Evolutionary conservation across 2,329 filamentous ascomycete genomes (phyloP).

Genomic region (Microcyclospora tardicrescens): DNA sequence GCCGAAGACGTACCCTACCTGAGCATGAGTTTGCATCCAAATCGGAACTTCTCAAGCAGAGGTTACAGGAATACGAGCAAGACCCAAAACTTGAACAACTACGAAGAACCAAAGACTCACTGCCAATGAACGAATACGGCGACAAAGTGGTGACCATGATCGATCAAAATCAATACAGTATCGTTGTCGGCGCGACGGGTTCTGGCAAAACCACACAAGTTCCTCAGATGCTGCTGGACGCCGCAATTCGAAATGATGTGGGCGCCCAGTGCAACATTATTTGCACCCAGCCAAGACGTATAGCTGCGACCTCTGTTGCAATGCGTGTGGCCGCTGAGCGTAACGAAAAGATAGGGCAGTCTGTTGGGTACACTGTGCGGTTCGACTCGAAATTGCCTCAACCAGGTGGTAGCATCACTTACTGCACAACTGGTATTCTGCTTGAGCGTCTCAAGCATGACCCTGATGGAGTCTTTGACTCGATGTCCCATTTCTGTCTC

Average conservation of each 20-base stretch:
- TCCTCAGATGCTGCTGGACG: conserved; percentile 42
- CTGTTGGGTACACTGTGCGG: conserved; percentile 36
- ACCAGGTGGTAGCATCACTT: conserved; percentile 30
- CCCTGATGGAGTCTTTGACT: conserved; percentile 27
- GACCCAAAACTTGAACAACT: conserved; percentile 9
- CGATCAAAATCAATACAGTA: conserved; percentile 29
- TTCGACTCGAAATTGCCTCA: conserved; percentile 23
- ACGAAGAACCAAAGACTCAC: conserved; percentile 20
- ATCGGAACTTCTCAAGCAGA: conserved; percentile 4
- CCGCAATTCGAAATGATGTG: conserved; percentile 27
- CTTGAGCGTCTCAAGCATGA: conserved; percentile 31
- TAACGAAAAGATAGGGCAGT: conserved; percentile 26
- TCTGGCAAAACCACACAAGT: conserved; percentile 39
- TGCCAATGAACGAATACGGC: conserved; percentile 31
- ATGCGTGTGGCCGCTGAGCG: conserved; percentile 35
- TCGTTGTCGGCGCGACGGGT: conserved; percentile 35
- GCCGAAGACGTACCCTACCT: no score
- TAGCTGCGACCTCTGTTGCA: conserved; percentile 36
- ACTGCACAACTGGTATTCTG: conserved; percentile 39
- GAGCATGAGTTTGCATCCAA: no score
- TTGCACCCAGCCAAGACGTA: conserved; percentile 37
- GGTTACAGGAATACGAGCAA: conserved; percentile 8
- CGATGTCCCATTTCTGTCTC: conserved; percentile 36
- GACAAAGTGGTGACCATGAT: conserved; percentile 25
- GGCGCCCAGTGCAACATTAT: conserved; percentile 37